phyloP scores from a whole-genome alignment of 495 filamentous ascomycete species.

The Thozetella sp. region DNA sequence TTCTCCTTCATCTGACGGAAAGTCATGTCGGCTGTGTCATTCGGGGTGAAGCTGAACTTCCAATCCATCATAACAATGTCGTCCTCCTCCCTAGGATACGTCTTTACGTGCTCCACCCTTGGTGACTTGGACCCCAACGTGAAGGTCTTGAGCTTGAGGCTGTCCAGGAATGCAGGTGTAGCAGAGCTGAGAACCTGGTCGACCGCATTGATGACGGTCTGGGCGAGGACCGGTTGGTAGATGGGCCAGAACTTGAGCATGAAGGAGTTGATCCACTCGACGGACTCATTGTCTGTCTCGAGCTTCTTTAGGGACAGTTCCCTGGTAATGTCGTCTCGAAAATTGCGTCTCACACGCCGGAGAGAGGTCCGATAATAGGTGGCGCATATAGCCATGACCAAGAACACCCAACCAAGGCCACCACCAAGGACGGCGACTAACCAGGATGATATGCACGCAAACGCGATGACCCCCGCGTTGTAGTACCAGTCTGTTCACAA shows the following conservation, averaged over 20 bases:
- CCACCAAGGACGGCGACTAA: conserved; percentile 85
- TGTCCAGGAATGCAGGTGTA: conserved; percentile 91
- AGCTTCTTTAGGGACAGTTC: conserved; percentile 88
- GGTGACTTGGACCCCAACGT: conserved; percentile 93
- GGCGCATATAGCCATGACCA: conserved; percentile 87
- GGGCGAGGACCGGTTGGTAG: conserved; percentile 88
- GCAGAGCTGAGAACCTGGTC: conserved; percentile 93
- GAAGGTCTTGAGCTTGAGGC: conserved; percentile 87
- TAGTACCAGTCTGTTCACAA: conserved; percentile 87
- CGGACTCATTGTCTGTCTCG: conserved; percentile 88
- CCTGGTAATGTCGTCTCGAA: conserved; percentile 90
- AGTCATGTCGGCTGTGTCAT: conserved; percentile 90
- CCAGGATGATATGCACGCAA: conserved; percentile 92
- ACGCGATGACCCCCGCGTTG: conserved; percentile 88
- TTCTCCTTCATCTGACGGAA: conserved; percentile 88
- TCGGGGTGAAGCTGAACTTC: conserved; percentile 99
- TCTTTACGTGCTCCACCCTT: conserved; percentile 95
- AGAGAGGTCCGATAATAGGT: conserved; percentile 98
- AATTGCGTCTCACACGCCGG: conserved; percentile 91
- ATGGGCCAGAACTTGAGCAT: conserved; percentile 99
- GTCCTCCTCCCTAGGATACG: conserved; percentile 93
- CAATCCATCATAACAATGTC: conserved; percentile 98
- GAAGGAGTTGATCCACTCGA: conserved; percentile 99
- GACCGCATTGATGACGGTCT: conserved; percentile 88
- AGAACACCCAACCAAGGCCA: conserved; percentile 88